Percentiles rank a stretch among this genome's conserved stretches.
Evolutionary conservation across 352 stramenopile species (phyloP).

Genomic region (Phytophthora gonapodyides): DNA sequence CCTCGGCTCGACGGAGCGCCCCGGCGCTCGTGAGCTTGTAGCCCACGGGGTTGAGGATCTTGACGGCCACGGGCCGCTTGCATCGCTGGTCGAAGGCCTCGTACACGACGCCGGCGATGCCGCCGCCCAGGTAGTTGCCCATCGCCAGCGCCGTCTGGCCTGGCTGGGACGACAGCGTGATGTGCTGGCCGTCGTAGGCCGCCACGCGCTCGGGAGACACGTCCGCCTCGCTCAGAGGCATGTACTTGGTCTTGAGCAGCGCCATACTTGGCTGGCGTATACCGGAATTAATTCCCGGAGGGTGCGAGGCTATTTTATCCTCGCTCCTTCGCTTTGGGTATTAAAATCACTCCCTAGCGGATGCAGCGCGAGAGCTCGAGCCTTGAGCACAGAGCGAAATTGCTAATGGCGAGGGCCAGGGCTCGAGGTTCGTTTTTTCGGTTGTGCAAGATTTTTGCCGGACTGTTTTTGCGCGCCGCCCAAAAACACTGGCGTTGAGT

Average conservation of each 20-base stretch:
- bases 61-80: conserved; percentile 92
- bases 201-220: conserved; percentile 75
- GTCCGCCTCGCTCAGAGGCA: conserved; percentile 86
- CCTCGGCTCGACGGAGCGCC: conserved; percentile 79
- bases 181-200: conserved; percentile 79
- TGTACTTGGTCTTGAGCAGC: conserved; percentile 83
- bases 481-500: background rate
- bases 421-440: background rate
- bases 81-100: conserved; percentile 84
- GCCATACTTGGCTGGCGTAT: conserved; percentile 22
- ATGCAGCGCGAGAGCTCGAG: no score
- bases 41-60: conserved; percentile 97
- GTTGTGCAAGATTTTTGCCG: conserved; percentile 22
- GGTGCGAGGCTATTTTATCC: background rate
- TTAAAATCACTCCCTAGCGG: no score
- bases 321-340: conserved; percentile 5
- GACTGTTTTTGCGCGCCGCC: conserved; percentile 18
- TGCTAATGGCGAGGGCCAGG: conserved; percentile 24
- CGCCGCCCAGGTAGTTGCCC: conserved; percentile 93
- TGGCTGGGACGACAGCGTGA: conserved; percentile 48
- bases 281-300: no score
- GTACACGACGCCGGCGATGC: conserved; percentile 93
- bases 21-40: conserved; percentile 90
- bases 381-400: conserved; percentile 17
- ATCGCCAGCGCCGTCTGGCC: conserved; percentile 63